These are phyloP conservation scores for Nepenthes gracilis DNA, from an alignment of 148 eudicot species.

Conservation along the genomic window DNA sequence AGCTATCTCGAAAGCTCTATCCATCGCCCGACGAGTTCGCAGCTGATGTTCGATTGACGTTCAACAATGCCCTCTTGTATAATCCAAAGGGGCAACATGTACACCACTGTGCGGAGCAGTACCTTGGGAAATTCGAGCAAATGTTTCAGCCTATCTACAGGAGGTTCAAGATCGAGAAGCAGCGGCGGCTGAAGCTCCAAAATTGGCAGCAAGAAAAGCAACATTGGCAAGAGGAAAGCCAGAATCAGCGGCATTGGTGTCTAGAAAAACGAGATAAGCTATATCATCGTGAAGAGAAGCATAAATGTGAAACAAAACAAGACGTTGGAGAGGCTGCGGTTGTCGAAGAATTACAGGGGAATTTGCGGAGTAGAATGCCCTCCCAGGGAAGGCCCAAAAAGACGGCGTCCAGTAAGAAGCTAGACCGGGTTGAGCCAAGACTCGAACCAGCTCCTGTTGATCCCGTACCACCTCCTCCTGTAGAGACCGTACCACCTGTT, in stretches of 20 bases:
- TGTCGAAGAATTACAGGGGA: constrained; percentile 44
- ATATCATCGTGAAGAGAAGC: background rate
- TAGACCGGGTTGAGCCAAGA: constrained; percentile 3
- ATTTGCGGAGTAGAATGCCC: constrained; percentile 48
- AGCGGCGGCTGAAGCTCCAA: background rate
- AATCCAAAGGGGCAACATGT: constrained; percentile 72
- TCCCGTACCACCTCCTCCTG: background rate
- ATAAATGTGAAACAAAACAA: background rate
- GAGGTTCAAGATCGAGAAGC: constrained; percentile 19
- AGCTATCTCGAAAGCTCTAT: constrained; percentile 26
- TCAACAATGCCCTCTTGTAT: constrained; percentile 60
- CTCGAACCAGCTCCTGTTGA: background rate
- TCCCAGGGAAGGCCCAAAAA: constrained; percentile 30
- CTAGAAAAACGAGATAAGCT: background rate
- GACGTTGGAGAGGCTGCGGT: constrained; percentile 1
- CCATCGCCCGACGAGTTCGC: constrained; percentile 50
- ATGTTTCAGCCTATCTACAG: constrained; percentile 34
- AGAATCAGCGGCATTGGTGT: background rate
- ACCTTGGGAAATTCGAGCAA: constrained; percentile 45
- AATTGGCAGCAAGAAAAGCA: background rate
- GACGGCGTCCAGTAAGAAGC: constrained; percentile 7
- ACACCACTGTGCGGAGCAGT: constrained; percentile 36
- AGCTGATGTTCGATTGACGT: constrained; percentile 56
- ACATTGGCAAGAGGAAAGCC: background rate
- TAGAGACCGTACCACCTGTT: constrained; percentile 6